phyloP scores from a whole-genome alignment of 2,329 filamentous ascomycete species.

The Thermothelomyces thermophilus region DNA sequence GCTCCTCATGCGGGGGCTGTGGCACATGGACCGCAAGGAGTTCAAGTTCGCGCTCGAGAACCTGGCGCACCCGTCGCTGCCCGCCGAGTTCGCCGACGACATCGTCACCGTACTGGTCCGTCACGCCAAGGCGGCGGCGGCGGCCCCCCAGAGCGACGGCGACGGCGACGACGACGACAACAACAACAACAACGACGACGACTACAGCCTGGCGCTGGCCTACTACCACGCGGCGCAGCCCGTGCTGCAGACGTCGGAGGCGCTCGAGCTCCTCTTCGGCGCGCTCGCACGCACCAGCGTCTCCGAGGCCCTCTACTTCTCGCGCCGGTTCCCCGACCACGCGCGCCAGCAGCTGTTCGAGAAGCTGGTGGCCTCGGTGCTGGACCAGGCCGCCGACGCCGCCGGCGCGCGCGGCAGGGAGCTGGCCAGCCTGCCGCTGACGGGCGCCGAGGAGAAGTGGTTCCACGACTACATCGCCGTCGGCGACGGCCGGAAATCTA shows the following conservation, averaged over 20 bases:
- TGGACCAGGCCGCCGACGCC: constrained; percentile 35
- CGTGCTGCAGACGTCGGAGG: constrained; percentile 56
- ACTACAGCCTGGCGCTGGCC: constrained; percentile 62
- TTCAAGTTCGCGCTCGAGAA: constrained; percentile 66
- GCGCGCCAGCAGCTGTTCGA: constrained; percentile 61
- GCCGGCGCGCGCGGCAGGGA: constrained; percentile 56
- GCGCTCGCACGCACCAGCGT: constrained; percentile 62
- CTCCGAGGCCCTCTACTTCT: constrained; percentile 67
- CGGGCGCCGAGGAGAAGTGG: constrained; percentile 63
- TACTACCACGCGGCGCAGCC: constrained; percentile 75
- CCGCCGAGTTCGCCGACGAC: constrained; percentile 73
- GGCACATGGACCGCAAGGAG: constrained; percentile 68
- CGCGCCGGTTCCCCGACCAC: constrained; percentile 55
- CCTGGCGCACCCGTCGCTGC: constrained; percentile 71
- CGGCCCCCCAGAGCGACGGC: too few species aligned
- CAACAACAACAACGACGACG: constrained; percentile 33
- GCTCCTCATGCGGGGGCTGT: constrained; percentile 75
- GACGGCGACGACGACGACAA: too few species aligned
- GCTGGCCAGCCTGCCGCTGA: constrained; percentile 67
- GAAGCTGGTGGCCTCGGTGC: constrained; percentile 54
- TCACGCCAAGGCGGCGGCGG: constrained; percentile 40
- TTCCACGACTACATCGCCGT: constrained; percentile 61
- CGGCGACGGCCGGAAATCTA: constrained; percentile 58
- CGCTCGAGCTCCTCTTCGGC: constrained; percentile 61
- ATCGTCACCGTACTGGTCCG: constrained; percentile 65